phyloP scores from a whole-genome alignment of 352 stramenopile genomes.

The Phytophthora agathidicida region DNA sequence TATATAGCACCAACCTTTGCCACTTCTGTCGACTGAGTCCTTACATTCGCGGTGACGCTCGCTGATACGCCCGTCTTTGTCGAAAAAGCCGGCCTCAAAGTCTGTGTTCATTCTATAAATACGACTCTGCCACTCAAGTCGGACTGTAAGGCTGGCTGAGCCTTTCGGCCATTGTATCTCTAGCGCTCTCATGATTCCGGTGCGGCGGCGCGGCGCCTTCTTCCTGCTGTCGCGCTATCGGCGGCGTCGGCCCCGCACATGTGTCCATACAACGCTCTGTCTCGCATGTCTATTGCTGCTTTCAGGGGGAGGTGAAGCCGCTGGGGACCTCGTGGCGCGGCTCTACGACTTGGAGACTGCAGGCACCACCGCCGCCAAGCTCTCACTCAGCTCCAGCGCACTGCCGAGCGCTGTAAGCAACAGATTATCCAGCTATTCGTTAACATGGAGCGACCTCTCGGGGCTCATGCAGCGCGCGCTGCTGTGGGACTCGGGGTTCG shows the following conservation, averaged over 20 bases:
- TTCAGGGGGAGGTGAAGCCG: slow-evolving; percentile 8
- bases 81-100: slow-evolving; percentile 24
- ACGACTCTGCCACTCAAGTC: slow-evolving; percentile 33
- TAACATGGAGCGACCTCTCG: slow-evolving; percentile 50
- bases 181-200: slow-evolving; percentile 39
- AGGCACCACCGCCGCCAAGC: slow-evolving; percentile 25
- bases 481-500: slow-evolving; percentile 74
- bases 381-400: slow-evolving; percentile 39
- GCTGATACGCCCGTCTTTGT: not conserved
- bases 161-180: slow-evolving; percentile 3
- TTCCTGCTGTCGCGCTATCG: slow-evolving; percentile 35
- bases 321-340: slow-evolving; percentile 58
- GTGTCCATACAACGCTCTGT: not conserved
- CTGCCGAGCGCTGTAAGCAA: slow-evolving; percentile 40
- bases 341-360: slow-evolving; percentile 50
- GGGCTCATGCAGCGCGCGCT: slow-evolving; percentile 72
- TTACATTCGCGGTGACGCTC: slow-evolving; percentile 12
- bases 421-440: slow-evolving; percentile 34
- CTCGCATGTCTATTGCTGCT: slow-evolving; percentile 24
- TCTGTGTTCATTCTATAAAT: slow-evolving; percentile 23
- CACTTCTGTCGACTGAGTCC: not conserved
- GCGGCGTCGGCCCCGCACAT: not conserved
- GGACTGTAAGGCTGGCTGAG: too few species aligned
- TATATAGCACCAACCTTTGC: too few species aligned
- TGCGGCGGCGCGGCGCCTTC: slow-evolving; percentile 34